Evolutionary conservation across 164 flowering plant genomes (phyloP), one percentile per base, ranked within the genome.

Genomic region (Aristolochia fimbriata): DNA sequence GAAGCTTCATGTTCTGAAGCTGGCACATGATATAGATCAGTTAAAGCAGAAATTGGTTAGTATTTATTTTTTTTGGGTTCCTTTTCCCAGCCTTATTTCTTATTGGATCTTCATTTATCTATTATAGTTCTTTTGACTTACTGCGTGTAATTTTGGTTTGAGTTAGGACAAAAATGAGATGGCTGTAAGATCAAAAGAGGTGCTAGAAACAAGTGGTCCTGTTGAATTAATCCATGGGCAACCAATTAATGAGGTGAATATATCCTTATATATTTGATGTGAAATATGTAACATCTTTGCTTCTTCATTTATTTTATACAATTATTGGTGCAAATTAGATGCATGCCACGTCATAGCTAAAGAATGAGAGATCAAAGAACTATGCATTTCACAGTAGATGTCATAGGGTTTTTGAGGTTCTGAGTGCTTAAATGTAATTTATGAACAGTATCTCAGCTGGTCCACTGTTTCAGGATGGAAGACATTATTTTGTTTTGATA

Each of bases 1-100:
- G 78, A 86, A 93, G 78, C 87, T 93, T 70, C 86, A 93, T 68
- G 88, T 93, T 63, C 69, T 93, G 74, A 80, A 74, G 81, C 94
- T 89, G 53, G 59, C 62, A 55, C 63, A 60, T 64, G 74, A 74
- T 63, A 77, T 87, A 51, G 83, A 86, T 22, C 70, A 71, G 17
- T 67, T 93, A 73, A 76, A 80, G 68, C 81, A 30, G 58, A 72
- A 77, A 66, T 59, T 85, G 90, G 97, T 93, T 68, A 75, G 87
- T 70, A 20, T 51, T 8, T 20, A 20, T n/a, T 4, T n/a, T n/a
- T n/a, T 51, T n/a, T n/a, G n/a, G n/a, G 7, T 31, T 31, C 7
- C 43, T 65, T 24, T 57, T 67, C 31, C 30, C 16, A 11, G 15
- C 53, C 45, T 58, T n/a, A 24, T 17, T n/a, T 15, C 52, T 41